phyloP scores from a whole-genome alignment of 2,329 filamentous ascomycete genomes.

The Fusarium metavorans region DNA sequence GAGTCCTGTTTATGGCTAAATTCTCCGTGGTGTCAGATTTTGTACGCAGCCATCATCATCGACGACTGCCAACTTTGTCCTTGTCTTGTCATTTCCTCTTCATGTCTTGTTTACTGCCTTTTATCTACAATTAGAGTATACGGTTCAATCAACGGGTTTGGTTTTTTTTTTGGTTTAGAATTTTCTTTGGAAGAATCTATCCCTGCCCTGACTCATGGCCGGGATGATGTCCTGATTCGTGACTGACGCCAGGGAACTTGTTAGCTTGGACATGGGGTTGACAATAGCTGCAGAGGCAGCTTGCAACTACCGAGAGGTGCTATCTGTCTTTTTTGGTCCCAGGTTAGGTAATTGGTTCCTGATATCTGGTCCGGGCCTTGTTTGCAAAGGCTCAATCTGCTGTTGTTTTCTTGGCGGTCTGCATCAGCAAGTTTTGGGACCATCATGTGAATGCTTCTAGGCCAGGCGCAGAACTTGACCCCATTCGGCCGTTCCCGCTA shows the following conservation, averaged over 20 bases:
- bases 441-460: constrained; percentile 26
- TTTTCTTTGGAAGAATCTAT: background rate
- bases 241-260: constrained; percentile 22
- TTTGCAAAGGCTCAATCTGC: constrained; percentile 1
- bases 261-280: constrained; percentile 5
- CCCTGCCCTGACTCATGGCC: constrained; percentile 5
- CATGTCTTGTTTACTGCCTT: background rate
- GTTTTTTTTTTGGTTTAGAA: constrained; percentile 15
- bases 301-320: constrained; percentile 21
- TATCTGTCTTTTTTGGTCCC: constrained; percentile 1
- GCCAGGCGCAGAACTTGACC: constrained; percentile 13
- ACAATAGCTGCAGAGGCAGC: constrained; percentile 4
- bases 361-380: constrained; percentile 20
- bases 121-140: constrained; percentile 34
- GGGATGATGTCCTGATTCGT: constrained; percentile 31
- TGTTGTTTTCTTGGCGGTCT: constrained; percentile 27
- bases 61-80: background rate
- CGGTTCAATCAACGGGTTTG: constrained; percentile 34
- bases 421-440: constrained; percentile 14
- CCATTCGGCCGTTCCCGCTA: constrained; percentile 26
- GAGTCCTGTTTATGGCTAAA: constrained; percentile 30
- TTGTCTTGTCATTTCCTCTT: constrained; percentile 19
- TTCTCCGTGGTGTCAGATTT: constrained; percentile 23
- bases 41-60: constrained; percentile 3
- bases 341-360: constrained; percentile 24